Evolutionary conservation across 2,329 filamentous ascomycete genomes (phyloP).

Genomic region (Pestalotiopsis sp.): DNA sequence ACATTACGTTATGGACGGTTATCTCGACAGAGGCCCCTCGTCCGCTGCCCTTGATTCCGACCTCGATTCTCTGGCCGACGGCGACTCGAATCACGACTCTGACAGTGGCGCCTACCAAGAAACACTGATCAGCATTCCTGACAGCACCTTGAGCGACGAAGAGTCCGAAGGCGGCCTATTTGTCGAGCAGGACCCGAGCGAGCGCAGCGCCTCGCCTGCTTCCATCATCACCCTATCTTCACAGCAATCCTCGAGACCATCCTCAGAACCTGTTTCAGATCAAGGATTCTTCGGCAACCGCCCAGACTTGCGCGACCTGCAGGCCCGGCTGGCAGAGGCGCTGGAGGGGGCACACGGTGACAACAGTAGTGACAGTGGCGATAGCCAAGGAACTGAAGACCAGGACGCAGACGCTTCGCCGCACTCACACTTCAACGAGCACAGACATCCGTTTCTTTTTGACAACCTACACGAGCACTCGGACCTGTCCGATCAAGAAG

Average conservation of each 20-base stretch:
- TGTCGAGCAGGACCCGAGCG: background rate
- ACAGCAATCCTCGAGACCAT: background rate
- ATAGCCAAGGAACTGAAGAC: conserved; percentile 12
- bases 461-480: background rate
- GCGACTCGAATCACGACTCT: conserved; percentile 3
- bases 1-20: conserved; percentile 12
- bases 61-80: background rate
- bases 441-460: background rate
- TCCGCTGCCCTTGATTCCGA: background rate
- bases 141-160: background rate
- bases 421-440: background rate
- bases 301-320: background rate
- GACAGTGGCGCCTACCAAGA: background rate
- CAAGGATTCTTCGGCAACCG: background rate
- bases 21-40: background rate
- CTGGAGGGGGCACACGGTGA: background rate
- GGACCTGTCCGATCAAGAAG: background rate
- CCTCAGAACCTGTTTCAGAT: background rate
- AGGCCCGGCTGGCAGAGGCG: background rate
- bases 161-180: conserved; percentile 9
- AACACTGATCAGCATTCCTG: background rate
- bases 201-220: conserved; percentile 5
- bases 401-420: conserved; percentile 6
- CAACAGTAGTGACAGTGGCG: background rate
- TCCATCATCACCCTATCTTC: conserved; percentile 1